A percentile compares a stretch with the other conserved stretches of the same genome.
Conservation (phyloP, 192 early-diverging fungal species). For the Pilaira anomala region DNA sequence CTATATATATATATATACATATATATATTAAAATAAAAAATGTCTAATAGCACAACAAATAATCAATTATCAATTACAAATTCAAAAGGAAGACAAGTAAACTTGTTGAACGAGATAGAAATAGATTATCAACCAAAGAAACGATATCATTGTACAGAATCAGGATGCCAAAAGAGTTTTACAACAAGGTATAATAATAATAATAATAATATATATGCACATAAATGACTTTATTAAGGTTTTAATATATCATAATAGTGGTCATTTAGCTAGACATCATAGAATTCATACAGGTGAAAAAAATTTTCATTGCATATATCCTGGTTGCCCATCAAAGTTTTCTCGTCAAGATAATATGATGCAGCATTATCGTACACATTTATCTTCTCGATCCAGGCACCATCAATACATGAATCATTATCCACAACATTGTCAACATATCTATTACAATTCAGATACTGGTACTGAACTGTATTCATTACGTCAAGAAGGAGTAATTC, state of each 20-base stretch:
- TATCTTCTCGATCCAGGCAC: conserved; percentile 58
- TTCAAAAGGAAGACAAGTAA: conserved; percentile 32
- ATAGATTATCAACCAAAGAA: conserved; percentile 24
- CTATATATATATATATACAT: no score
- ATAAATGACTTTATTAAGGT: conserved; percentile 9
- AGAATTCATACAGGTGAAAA: conserved; percentile 82
- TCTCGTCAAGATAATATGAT: conserved; percentile 85
- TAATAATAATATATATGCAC: neutral
- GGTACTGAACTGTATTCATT: no score
- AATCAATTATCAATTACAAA: conserved; percentile 27
- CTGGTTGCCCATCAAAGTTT: conserved; percentile 69
- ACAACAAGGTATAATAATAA: conserved; percentile 59
- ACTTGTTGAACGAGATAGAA: conserved; percentile 23
- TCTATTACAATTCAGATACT: no score
- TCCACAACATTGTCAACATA: neutral
- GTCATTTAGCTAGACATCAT: conserved; percentile 78
- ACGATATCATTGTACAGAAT: conserved; percentile 62
- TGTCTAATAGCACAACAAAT: neutral
- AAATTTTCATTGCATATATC: conserved; percentile 65
- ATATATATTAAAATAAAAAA: no score
- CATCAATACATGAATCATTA: neutral
- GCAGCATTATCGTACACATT: conserved; percentile 81
- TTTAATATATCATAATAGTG: no score
- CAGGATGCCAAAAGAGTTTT: conserved; percentile 71
- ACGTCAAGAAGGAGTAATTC: no score